Evolutionary conservation across 2,329 filamentous ascomycete genomes (phyloP).

Genomic region (Cercospora sesami): DNA sequence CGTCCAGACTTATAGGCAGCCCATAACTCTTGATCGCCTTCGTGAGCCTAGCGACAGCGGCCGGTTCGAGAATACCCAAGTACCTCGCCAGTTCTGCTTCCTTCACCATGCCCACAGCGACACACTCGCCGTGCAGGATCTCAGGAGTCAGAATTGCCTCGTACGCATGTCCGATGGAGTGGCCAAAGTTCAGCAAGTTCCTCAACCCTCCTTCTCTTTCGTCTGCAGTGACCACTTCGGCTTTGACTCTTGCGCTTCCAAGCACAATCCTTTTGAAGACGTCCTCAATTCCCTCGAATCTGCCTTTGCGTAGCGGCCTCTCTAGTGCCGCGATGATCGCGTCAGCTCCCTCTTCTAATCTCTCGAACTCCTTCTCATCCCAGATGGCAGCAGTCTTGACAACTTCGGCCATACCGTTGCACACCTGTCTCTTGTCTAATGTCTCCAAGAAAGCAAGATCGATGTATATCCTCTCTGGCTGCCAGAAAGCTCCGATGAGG

Average conservation of each 20-base stretch:
- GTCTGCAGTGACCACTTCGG: slow-evolving; percentile 88
- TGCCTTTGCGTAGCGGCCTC: slow-evolving; percentile 54
- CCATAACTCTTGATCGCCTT: slow-evolving; percentile 96
- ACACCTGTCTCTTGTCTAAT: slow-evolving; percentile 85
- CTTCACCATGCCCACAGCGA: slow-evolving; percentile 97
- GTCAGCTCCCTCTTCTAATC: slow-evolving; percentile 78
- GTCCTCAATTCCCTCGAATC: slow-evolving; percentile 66
- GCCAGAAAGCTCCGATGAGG: slow-evolving; percentile 93
- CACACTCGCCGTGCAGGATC: slow-evolving; percentile 90
- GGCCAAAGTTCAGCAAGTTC: slow-evolving; percentile 95
- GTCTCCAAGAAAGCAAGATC: slow-evolving; percentile 90
- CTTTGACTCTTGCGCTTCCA: slow-evolving; percentile 90
- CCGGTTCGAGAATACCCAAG: slow-evolving; percentile 79
- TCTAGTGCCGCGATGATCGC: slow-evolving; percentile 72
- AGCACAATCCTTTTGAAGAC: slow-evolving; percentile 66
- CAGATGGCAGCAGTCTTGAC: slow-evolving; percentile 86
- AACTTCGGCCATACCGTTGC: slow-evolving; percentile 98
- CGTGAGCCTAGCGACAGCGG: slow-evolving; percentile 81
- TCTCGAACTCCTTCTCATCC: slow-evolving; percentile 81
- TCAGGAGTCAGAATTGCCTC: slow-evolving; percentile 95
- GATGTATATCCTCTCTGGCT: slow-evolving; percentile 90
- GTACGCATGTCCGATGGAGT: slow-evolving; percentile 95
- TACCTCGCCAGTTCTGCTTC: slow-evolving; percentile 91
- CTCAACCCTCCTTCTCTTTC: slow-evolving; percentile 91
- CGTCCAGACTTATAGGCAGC: slow-evolving; percentile 78